Conservation (phyloP, 225 moss, liverwort and hornwort genomes). For the Pseudoscleropodium purum region DNA sequence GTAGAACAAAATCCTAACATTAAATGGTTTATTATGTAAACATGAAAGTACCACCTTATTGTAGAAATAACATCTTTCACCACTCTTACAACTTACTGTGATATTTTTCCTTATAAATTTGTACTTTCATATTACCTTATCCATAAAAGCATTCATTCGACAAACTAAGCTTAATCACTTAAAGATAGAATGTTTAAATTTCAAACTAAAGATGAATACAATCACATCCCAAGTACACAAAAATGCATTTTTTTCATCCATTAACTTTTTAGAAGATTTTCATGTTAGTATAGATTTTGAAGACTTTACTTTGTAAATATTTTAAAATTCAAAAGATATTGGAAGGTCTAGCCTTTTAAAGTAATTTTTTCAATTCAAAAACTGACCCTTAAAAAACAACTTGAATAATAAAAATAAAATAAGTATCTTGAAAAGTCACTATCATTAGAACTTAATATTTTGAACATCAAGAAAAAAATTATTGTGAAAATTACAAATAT, state of each 20-base stretch:
- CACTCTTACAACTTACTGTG: background rate
- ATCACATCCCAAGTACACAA: background rate
- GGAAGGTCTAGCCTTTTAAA: fast-evolving
- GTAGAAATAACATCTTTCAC: too few species aligned
- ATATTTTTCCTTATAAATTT: background rate
- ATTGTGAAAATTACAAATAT: background rate
- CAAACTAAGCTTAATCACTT: background rate
- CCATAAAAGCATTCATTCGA: background rate
- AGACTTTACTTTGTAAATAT: background rate
- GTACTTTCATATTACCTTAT: background rate
- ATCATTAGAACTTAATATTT: background rate
- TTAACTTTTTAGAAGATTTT: background rate
- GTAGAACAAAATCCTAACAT: background rate
- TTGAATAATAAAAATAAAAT: background rate
- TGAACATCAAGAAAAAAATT: background rate
- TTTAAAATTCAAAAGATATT: too few species aligned
- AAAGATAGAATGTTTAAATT: background rate
- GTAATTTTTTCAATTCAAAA: too few species aligned
- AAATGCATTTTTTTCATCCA: background rate
- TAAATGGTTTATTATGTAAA: fast-evolving
- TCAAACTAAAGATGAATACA: background rate
- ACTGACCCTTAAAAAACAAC: too few species aligned
- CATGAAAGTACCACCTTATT: background rate
- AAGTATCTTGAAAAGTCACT: background rate
- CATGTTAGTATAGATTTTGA: background rate